These are phyloP conservation scores for Amoebophrya sp. DNA, from an alignment of 169 alveolate genomes.

Conservation along the genomic window DNA sequence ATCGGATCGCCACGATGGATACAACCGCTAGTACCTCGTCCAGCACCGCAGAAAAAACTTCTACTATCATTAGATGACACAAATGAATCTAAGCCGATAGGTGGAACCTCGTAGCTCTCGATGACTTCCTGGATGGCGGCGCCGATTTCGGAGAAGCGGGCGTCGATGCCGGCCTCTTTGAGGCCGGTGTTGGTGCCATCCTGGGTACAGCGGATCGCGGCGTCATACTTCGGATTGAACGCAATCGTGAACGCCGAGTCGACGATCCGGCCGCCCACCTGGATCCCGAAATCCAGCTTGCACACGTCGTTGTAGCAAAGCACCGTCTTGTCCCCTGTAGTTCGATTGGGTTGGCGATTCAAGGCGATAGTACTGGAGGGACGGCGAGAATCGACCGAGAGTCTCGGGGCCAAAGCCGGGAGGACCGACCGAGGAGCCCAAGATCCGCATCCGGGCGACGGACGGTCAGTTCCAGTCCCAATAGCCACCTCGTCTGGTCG, in stretches of 20 bases:
- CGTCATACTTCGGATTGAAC: slow-evolving; percentile 71
- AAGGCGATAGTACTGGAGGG: neutral
- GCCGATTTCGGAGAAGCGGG: slow-evolving; percentile 91
- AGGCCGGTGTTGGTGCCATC: slow-evolving; percentile 99
- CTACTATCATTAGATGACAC: too few relatives aligned
- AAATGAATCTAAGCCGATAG: too few relatives aligned
- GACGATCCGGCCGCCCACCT: slow-evolving; percentile 94
- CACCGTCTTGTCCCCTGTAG: slow-evolving; percentile 4
- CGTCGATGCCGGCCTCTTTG: slow-evolving; percentile 97
- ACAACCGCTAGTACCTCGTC: too few relatives aligned
- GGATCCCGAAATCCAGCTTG: slow-evolving; percentile 99
- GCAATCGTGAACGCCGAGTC: slow-evolving; percentile 98
- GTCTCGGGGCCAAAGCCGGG: too few relatives aligned
- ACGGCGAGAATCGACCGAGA: neutral
- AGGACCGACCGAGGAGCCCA: too few relatives aligned
- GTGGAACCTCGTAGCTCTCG: slow-evolving; percentile 85
- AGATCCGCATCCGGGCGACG: too few relatives aligned
- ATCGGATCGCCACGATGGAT: too few relatives aligned
- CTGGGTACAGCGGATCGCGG: slow-evolving; percentile 82
- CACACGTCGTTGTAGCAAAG: slow-evolving; percentile 68
- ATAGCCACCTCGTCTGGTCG: neutral
- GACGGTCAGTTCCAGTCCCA: too few relatives aligned
- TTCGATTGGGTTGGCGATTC: neutral
- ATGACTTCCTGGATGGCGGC: slow-evolving; percentile 95
- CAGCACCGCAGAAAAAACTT: too few relatives aligned